These are phyloP conservation scores for Myriosclerotinia scirpicola DNA, from an alignment of 2,329 filamentous ascomycete genomes.

Conservation along the genomic window DNA sequence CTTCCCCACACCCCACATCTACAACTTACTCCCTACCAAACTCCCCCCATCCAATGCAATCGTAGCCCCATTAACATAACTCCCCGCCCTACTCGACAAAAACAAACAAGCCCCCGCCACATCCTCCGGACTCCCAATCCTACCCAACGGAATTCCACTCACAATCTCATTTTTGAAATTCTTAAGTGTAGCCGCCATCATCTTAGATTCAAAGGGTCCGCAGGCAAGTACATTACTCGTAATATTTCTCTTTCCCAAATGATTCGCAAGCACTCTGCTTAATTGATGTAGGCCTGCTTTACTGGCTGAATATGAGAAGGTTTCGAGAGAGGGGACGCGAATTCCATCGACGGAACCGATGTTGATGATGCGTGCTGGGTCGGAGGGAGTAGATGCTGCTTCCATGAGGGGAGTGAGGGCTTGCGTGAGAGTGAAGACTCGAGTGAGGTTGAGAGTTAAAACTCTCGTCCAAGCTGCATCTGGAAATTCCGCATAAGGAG, in stretches of 20 bases:
- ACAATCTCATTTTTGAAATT: slow-evolving; percentile 57
- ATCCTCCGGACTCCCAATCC: slow-evolving; percentile 67
- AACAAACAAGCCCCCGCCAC: slow-evolving; percentile 72
- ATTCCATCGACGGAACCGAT: slow-evolving; percentile 65
- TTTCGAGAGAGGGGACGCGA: slow-evolving; percentile 58
- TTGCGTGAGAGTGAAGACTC: slow-evolving; percentile 63
- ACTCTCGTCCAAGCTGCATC: slow-evolving; percentile 58
- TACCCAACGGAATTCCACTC: slow-evolving; percentile 60
- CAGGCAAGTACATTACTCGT: slow-evolving; percentile 70
- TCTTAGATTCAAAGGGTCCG: slow-evolving; percentile 69
- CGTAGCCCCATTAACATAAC: slow-evolving; percentile 64
- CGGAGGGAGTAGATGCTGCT: slow-evolving; percentile 45
- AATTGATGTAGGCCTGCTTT: slow-evolving; percentile 67
- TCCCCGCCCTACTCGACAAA: slow-evolving; percentile 64
- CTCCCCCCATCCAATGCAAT: slow-evolving; percentile 62
- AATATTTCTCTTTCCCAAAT: slow-evolving; percentile 59
- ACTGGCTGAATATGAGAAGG: slow-evolving; percentile 58
- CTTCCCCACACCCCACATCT: slow-evolving; percentile 12
- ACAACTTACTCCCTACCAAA: slow-evolving; percentile 50
- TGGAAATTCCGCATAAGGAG: slow-evolving; percentile 58
- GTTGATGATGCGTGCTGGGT: slow-evolving; percentile 61
- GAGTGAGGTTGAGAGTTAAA: slow-evolving; percentile 61
- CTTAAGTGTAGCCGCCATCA: slow-evolving; percentile 70
- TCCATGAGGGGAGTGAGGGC: slow-evolving; percentile 63
- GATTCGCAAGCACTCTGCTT: slow-evolving; percentile 61